These are phyloP conservation scores for Spatholobus suberectus DNA, from an alignment of 306 rosid genomes.

Conservation along the genomic window DNA sequence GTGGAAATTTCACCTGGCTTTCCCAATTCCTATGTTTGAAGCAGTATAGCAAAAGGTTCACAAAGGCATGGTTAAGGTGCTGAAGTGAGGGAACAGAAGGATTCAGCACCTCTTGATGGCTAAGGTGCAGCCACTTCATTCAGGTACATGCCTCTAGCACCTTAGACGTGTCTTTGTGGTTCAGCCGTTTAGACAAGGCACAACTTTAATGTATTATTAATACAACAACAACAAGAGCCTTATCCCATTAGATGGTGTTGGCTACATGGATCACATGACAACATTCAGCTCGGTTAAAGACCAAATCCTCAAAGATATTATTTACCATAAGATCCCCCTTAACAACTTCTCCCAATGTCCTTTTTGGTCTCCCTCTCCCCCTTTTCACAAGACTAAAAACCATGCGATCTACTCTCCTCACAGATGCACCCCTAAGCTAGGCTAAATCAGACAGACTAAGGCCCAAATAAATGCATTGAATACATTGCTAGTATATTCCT, in stretches of 20 bases:
- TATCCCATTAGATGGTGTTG: background rate
- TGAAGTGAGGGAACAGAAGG: background rate
- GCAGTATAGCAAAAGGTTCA: slow-evolving; percentile 1
- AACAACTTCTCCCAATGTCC: background rate
- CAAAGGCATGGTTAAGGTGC: background rate
- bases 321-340: background rate
- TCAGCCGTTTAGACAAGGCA: background rate
- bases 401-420: background rate
- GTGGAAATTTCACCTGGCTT: background rate
- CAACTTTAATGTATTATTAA: background rate
- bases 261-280: too few relatives aligned
- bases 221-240: background rate
- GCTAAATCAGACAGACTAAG: background rate
- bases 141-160: background rate
- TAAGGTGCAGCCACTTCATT: background rate
- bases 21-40: background rate
- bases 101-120: background rate
- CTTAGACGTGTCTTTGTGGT: background rate
- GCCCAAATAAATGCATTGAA: background rate
- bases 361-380: background rate
- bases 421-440: background rate
- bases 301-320: background rate
- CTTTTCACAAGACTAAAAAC: background rate
- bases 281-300: background rate
- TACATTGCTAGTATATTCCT: background rate